phyloP scores from a whole-genome alignment of 306 rosid species.

The Glycine tomentella region DNA sequence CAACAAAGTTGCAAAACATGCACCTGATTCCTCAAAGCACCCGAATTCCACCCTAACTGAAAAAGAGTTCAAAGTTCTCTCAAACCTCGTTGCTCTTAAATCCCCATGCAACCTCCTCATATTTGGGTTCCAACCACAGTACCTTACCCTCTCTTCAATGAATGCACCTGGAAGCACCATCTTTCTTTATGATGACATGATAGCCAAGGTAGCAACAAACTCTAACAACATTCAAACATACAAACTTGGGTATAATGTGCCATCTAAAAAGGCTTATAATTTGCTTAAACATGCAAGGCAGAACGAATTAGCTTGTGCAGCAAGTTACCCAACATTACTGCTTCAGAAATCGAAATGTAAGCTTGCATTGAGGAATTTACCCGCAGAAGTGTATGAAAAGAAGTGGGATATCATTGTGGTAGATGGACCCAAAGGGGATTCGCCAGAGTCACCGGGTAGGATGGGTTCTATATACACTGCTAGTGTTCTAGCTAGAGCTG shows the following conservation, averaged over 20 bases:
- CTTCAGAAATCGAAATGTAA: constrained; percentile 71
- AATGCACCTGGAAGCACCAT: constrained; percentile 75
- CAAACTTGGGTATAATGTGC: constrained; percentile 60
- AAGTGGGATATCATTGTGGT: constrained; percentile 80
- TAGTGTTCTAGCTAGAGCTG: constrained; percentile 74
- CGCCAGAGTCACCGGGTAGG: constrained; percentile 77
- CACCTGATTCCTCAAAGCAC: constrained; percentile 40
- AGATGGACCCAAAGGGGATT: constrained; percentile 79
- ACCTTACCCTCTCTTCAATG: constrained; percentile 66
- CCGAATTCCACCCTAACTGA: constrained; percentile 48
- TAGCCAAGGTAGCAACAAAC: not conserved
- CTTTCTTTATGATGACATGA: constrained; percentile 65
- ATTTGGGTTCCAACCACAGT: constrained; percentile 74
- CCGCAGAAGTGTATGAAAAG: constrained; percentile 67
- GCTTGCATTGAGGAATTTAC: constrained; percentile 73
- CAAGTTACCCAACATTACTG: constrained; percentile 44
- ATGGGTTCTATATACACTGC: constrained; percentile 82
- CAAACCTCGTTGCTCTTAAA: constrained; percentile 61
- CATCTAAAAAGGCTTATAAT: constrained; percentile 73
- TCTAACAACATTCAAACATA: constrained; percentile 59
- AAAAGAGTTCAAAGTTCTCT: constrained; percentile 71
- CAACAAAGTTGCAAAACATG: constrained; percentile 38
- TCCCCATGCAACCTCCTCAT: constrained; percentile 86
- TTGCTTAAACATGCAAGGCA: constrained; percentile 75
- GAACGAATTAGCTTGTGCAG: constrained; percentile 55